Percentiles rank a stretch among this genome's conserved stretches.
Evolutionary conservation across 2,329 filamentous ascomycete genomes (phyloP).

Genomic region (Mycosphaerella sp.): DNA sequence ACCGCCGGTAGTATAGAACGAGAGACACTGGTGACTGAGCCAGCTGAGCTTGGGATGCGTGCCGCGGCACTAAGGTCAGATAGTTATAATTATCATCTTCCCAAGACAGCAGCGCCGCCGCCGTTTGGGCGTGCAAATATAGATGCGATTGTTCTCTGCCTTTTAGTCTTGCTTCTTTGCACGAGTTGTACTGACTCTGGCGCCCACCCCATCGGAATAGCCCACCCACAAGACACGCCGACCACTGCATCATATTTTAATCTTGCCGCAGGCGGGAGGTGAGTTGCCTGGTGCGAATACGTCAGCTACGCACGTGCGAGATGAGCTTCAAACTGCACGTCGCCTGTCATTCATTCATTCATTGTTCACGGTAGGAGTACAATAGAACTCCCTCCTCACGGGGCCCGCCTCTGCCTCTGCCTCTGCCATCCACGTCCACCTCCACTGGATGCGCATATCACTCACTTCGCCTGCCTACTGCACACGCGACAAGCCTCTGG

Average conservation of each 20-base stretch:
- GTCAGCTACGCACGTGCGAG: no score
- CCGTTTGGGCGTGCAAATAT: neutral
- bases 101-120: neutral
- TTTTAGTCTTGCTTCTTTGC: no score
- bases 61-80: neutral
- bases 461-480: neutral
- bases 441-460: no score
- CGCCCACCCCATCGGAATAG: no score
- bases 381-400: neutral
- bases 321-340: no score
- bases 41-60: neutral
- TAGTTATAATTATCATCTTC: neutral
- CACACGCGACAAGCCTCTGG: constrained; percentile 1
- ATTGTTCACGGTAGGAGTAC: neutral
- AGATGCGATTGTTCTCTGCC: no score
- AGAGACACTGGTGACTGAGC: neutral
- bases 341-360: neutral
- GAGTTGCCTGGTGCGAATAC: no score
- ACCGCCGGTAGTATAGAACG: neutral
- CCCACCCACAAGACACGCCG: no score
- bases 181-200: no score
- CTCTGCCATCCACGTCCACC: neutral
- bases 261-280: no score
- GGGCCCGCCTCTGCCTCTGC: neutral
- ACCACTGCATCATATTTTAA: no score